Conservation (phyloP, 495 filamentous ascomycete species). For the Evernia prunastri region DNA sequence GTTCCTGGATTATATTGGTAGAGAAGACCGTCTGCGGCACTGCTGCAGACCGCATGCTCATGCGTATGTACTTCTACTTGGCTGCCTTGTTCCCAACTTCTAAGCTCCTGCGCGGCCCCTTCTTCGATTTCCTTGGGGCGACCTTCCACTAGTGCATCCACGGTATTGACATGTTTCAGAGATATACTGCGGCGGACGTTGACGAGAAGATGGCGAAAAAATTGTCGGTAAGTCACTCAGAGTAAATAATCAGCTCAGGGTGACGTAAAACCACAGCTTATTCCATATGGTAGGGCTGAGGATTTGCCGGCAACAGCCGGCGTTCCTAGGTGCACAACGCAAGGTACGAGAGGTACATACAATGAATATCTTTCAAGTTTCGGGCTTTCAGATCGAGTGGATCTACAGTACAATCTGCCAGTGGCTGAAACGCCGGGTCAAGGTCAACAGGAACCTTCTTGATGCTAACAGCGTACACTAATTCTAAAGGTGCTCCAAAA, state of each 20-base stretch:
- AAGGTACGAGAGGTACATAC: no score
- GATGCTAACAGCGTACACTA: not conserved
- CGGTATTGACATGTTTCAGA: not conserved
- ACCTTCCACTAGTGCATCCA: not conserved
- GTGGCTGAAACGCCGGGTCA: not conserved
- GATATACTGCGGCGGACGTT: not conserved
- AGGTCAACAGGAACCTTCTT: not conserved
- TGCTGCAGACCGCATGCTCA: conserved; percentile 20
- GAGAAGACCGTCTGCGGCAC: conserved; percentile 18
- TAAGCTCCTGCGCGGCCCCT: not conserved
- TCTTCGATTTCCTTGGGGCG: not conserved
- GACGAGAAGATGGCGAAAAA: not conserved
- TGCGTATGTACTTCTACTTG: not conserved
- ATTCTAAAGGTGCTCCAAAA: not conserved
- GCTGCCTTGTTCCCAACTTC: conserved; percentile 1
- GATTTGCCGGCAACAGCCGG: not conserved
- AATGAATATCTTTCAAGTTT: no score
- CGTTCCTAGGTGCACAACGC: no score
- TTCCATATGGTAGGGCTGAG: not conserved
- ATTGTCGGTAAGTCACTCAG: not conserved
- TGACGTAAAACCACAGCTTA: no score
- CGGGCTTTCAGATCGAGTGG: no score
- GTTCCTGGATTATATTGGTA: not conserved
- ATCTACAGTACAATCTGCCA: not conserved
- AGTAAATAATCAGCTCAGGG: no score